Base-by-base conservation (phyloP, 2,329 filamentous ascomycete species). In the Chlorencoelia australis region DNA sequence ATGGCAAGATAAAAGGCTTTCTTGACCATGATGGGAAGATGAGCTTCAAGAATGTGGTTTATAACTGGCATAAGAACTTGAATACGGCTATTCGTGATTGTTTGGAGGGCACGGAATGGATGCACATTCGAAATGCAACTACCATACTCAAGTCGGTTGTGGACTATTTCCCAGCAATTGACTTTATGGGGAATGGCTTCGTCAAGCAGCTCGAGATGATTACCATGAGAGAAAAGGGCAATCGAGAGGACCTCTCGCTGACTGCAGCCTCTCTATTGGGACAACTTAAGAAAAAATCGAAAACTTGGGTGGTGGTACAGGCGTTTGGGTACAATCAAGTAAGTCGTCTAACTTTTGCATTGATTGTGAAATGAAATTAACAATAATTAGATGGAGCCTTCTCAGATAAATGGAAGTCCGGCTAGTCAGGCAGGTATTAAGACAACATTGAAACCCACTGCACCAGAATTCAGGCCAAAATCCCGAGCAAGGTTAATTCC, bases 91-190 rank as follows among this genome's bases (percentile, higher is more conserved):
- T 98, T 37, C 88, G 87, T 56, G 72, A 73, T 24, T 95, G 89
- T 56, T 69, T 98, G 30, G 75, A 76, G 13, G 80, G 81, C 18
- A 78, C 75, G 20, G 89, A 96, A 60, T 98, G 91, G 73, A 95
- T 95, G 82, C 88, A 95, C 58, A 94, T 96, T 55, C 79, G 89
- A 37, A 98, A 98, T 56, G 86, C 87, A 29, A 93, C 96, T 48
- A 91, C 82, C 40, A 71, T 96, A 4, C 68, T 98, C 41, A 93
- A 91, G 56, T 72, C 75, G 8, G 70, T 94, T 31, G 73, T 85
- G 16, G 77, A 86, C 33, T 72, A 78, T 51, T 98, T 94, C 68
- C 93, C 91, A 4, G 81, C 79, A 11, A 75, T 96, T 40, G 86
- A 94, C 53, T 91, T 86, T 58, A 89, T 94, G 70, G 91, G 85